Evolutionary conservation across 768 basidiomycete genomes (phyloP).

Genomic region (Boletus edulis): DNA sequence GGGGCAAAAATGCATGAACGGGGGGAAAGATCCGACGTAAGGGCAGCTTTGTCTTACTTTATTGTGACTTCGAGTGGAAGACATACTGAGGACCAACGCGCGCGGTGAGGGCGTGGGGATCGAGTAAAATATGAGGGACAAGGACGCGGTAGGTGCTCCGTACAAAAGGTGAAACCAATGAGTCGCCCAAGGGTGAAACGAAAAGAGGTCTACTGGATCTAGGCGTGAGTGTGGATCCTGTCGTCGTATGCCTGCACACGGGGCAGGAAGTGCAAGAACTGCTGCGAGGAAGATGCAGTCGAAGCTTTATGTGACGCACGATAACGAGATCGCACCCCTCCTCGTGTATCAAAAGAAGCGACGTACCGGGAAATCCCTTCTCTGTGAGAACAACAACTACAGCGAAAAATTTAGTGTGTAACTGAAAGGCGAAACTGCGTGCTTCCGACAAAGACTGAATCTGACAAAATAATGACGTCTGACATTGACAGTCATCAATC

Average conservation of each 20-base stretch:
- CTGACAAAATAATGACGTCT: neutral
- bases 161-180: neutral
- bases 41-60: slow-evolving; percentile 15
- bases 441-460: neutral
- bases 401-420: no score
- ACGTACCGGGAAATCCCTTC: slow-evolving; percentile 21
- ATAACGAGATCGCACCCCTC: slow-evolving; percentile 11
- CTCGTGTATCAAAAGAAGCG: slow-evolving; percentile 28
- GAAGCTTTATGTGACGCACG: slow-evolving; percentile 22
- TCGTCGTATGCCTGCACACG: slow-evolving; percentile 25
- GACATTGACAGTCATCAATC: neutral
- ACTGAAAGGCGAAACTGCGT: neutral
- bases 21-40: neutral
- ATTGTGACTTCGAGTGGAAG: slow-evolving; percentile 15
- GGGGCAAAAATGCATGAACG: neutral
- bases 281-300: slow-evolving; percentile 5
- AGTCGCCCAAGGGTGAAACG: neutral
- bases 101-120: neutral
- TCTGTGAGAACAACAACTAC: slow-evolving; percentile 13
- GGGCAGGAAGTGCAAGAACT: slow-evolving; percentile 11
- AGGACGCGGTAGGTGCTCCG: neutral
- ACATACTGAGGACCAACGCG: slow-evolving; percentile 6
- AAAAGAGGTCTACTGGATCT: neutral
- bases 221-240: slow-evolving; percentile 9
- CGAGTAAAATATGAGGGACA: neutral